These are phyloP conservation scores for Cryptosporidium canis DNA, from an alignment of 169 alveolate species.

Conservation along the genomic window DNA sequence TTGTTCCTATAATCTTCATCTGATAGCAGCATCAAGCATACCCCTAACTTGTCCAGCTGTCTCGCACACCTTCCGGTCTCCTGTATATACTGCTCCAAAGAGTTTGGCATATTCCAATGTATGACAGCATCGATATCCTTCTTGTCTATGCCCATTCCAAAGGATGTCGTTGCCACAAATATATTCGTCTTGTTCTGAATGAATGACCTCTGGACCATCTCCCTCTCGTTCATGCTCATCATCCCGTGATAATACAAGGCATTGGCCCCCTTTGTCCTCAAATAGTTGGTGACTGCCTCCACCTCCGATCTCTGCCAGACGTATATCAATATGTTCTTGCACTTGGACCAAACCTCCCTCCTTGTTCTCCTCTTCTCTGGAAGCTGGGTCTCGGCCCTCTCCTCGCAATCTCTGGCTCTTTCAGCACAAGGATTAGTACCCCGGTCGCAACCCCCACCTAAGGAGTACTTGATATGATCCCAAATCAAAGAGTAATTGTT, in stretches of 20 bases:
- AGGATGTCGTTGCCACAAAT: conserved; percentile 89
- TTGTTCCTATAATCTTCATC: conserved; percentile 57
- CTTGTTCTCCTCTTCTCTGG: background rate
- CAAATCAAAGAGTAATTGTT: conserved; percentile 38
- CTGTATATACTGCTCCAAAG: conserved; percentile 88
- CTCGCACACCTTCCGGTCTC: conserved; percentile 88
- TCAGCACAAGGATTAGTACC: background rate
- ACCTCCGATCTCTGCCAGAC: conserved; percentile 73
- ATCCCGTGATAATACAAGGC: conserved; percentile 72
- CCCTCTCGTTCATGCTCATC: conserved; percentile 68
- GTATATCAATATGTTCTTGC: conserved; percentile 49
- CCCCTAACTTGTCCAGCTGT: conserved; percentile 30
- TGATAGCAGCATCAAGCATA: conserved; percentile 13
- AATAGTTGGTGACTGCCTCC: conserved; percentile 77
- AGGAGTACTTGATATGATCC: conserved; percentile 51
- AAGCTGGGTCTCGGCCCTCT: background rate
- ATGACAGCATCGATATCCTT: conserved; percentile 88
- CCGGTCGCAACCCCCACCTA: no score
- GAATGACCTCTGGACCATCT: conserved; percentile 79
- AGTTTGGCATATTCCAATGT: conserved; percentile 90
- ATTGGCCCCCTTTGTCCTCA: conserved; percentile 60
- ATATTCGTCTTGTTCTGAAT: conserved; percentile 79
- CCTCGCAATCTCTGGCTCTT: background rate
- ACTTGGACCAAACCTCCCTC: conserved; percentile 64
- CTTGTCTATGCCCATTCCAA: conserved; percentile 93